phyloP scores from a whole-genome alignment of 2,329 filamentous ascomycete species.

The Zalaria obscura region DNA sequence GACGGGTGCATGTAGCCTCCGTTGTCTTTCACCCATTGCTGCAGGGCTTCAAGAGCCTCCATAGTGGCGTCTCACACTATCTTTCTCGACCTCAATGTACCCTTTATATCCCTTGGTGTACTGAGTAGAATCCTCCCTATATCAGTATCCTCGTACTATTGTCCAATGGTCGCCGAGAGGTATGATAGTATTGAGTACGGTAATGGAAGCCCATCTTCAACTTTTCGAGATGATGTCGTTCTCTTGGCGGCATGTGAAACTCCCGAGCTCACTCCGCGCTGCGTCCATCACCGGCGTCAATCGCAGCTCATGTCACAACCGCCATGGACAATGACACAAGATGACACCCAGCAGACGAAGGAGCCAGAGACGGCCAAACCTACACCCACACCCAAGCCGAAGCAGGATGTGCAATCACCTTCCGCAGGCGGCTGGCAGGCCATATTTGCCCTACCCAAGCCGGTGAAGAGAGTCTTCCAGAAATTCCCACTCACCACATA shows the following conservation, averaged over 20 bases:
- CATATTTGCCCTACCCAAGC: slow-evolving; percentile 49
- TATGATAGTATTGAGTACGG: too few relatives aligned
- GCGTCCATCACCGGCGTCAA: too few relatives aligned
- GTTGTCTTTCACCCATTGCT: slow-evolving; percentile 16
- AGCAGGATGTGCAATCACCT: slow-evolving; percentile 5
- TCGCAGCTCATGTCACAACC: neutral
- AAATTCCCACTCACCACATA: slow-evolving; percentile 67
- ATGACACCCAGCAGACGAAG: slow-evolving; percentile 6
- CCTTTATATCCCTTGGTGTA: too few relatives aligned
- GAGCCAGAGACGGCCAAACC: neutral
- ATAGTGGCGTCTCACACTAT: too few relatives aligned
- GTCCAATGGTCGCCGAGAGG: too few relatives aligned
- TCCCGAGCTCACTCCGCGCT: too few relatives aligned
- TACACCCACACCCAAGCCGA: neutral
- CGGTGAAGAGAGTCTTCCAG: slow-evolving; percentile 73
- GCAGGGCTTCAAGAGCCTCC: slow-evolving; percentile 8
- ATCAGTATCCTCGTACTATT: too few relatives aligned
- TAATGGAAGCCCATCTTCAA: too few relatives aligned
- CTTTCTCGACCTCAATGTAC: too few relatives aligned
- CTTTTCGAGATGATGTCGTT: too few relatives aligned
- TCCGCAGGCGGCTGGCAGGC: slow-evolving; percentile 6
- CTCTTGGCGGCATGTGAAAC: too few relatives aligned
- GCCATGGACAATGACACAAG: slow-evolving; percentile 12
- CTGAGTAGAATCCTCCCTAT: too few relatives aligned
- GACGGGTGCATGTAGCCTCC: slow-evolving; percentile 16